Percentiles rank a stretch among this genome's conserved stretches.
phyloP scores from a whole-genome alignment of 2,329 filamentous ascomycete genomes.

The Ophiostoma fasciatum region DNA sequence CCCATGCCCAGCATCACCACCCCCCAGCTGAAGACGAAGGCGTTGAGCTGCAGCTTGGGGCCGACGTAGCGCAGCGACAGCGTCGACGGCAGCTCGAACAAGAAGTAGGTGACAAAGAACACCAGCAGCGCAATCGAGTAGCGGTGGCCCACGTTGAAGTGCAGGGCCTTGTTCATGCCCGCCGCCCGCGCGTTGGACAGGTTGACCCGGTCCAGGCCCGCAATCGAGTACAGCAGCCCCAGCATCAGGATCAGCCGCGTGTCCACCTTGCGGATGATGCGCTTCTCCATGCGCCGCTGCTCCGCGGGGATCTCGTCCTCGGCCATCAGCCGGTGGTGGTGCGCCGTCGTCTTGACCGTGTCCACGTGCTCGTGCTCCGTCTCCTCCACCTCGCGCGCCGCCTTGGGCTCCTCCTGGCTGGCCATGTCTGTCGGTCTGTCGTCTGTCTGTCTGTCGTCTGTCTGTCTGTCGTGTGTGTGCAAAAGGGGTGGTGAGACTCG shows the following conservation, averaged over 20 bases:
- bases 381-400: no score
- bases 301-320: no score
- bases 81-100: constrained; percentile 49
- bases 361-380: no score
- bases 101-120: constrained; percentile 52
- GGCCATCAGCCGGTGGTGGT: no score
- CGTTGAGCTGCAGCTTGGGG: constrained; percentile 45
- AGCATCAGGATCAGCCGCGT: constrained; percentile 19
- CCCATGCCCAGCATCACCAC: constrained; percentile 10
- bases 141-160: constrained; percentile 33
- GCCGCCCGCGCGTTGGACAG: constrained; percentile 31
- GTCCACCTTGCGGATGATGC: constrained; percentile 11
- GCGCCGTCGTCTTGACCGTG: no score
- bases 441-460: no score
- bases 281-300: neutral
- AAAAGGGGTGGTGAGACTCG: no score
- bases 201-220: constrained; percentile 40
- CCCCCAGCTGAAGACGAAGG: constrained; percentile 39
- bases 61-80: constrained; percentile 45
- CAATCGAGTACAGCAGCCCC: constrained; percentile 39
- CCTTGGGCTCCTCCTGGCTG: no score
- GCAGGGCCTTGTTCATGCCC: constrained; percentile 17
- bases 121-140: constrained; percentile 42
- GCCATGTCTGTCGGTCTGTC: no score
- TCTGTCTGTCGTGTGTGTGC: no score